phyloP scores from a whole-genome alignment of 495 filamentous ascomycete species.

The Annulohypoxylon stygium region DNA sequence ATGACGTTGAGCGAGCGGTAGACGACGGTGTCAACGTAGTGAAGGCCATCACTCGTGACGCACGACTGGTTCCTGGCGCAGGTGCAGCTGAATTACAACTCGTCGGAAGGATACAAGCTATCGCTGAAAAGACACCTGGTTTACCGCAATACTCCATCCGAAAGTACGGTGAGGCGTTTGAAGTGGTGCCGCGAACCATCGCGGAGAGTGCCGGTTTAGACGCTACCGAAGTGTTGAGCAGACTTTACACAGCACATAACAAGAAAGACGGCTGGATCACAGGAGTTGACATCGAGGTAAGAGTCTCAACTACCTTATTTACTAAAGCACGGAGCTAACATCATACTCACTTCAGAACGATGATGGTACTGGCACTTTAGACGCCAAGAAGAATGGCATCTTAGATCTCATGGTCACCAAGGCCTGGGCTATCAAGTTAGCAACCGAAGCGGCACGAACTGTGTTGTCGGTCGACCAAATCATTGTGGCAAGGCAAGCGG shows the following conservation, averaged over 20 bases:
- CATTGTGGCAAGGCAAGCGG: conserved; percentile 96
- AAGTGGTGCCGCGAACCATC: conserved; percentile 92
- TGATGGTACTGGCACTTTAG: conserved; percentile 81
- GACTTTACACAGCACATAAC: conserved; percentile 91
- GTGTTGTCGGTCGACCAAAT: conserved; percentile 98
- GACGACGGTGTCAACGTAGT: conserved; percentile 99
- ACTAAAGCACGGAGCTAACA: conserved; percentile 37
- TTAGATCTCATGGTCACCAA: conserved; percentile 92
- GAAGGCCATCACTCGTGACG: conserved; percentile 96
- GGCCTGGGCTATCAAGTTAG: conserved; percentile 95
- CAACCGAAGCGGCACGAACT: conserved; percentile 93
- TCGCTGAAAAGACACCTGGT: conserved; percentile 91
- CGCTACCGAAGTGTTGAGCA: conserved; percentile 91
- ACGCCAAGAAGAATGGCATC: conserved; percentile 90
- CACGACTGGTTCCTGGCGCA: conserved; percentile 91
- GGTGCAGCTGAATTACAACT: conserved; percentile 97
- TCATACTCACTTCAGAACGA: conserved; percentile 65
- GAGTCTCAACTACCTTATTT: conserved; percentile 12
- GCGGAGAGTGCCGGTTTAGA: conserved; percentile 96
- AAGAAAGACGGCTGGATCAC: conserved; percentile 89
- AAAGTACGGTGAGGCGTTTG: conserved; percentile 98
- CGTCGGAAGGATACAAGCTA: conserved; percentile 87
- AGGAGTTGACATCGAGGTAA: conserved; percentile 90
- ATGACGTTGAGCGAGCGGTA: conserved; percentile 96
- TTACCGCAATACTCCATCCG: conserved; percentile 94